Conservation (phyloP, 2,329 filamentous ascomycete species). For the Blastomyces parvus region DNA sequence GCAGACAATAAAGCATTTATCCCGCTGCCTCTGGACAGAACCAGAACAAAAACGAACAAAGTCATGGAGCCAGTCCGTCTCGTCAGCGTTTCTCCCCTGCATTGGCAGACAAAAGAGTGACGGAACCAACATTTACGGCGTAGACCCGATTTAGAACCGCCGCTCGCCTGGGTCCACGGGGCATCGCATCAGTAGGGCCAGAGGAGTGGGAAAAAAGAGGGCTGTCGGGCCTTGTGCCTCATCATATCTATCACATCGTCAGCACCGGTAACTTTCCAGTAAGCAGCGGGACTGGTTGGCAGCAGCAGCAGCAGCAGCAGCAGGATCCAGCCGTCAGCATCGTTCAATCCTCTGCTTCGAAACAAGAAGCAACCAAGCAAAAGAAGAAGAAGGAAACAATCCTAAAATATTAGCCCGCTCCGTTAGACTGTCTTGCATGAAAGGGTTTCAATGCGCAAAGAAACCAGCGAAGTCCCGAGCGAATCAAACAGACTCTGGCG, state of each 20-base stretch:
- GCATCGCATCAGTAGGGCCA: conserved; percentile 9
- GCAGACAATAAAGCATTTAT: conserved; percentile 7
- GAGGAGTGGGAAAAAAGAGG: neutral
- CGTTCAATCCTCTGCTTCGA: neutral
- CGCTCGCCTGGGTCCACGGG: conserved; percentile 12
- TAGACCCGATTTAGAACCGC: neutral
- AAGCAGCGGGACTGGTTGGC: neutral
- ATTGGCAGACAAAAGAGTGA: neutral
- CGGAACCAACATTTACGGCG: neutral
- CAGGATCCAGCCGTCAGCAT: neutral
- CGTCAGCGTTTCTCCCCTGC: neutral
- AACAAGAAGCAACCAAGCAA: neutral
- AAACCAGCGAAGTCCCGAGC: neutral
- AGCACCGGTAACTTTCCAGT: neutral
- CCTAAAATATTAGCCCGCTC: neutral
- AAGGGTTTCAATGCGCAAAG: neutral
- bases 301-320: too few relatives aligned
- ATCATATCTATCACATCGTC: conserved; percentile 2
- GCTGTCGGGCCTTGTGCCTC: neutral
- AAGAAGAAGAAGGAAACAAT: neutral
- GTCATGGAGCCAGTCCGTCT: neutral
- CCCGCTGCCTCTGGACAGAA: conserved; percentile 3
- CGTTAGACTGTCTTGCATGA: conserved; percentile 5
- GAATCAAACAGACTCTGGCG: neutral
- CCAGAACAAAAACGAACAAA: conserved; percentile 7